Evolutionary conservation across 2,329 filamentous ascomycete genomes (phyloP).

Genomic region (Microascus cirrosus): DNA sequence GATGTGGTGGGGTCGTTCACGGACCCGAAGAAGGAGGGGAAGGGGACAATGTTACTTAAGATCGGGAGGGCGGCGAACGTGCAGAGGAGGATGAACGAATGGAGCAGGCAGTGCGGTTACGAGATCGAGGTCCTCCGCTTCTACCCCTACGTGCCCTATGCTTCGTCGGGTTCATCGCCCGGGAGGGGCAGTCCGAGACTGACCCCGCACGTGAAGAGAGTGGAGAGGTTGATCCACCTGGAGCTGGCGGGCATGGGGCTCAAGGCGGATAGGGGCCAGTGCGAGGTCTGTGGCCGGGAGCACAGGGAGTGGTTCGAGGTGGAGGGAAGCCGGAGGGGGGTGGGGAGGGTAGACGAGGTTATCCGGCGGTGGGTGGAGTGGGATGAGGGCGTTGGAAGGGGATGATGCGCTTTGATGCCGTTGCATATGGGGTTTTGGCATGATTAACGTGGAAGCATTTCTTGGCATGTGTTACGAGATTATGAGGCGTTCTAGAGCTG

Average conservation of each 20-base stretch:
- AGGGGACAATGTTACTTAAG: conserved; percentile 56
- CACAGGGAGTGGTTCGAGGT: conserved; percentile 97
- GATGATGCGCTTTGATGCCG: background rate
- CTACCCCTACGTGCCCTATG: conserved; percentile 65
- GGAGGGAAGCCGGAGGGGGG: conserved; percentile 57
- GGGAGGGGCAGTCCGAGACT: conserved; percentile 43
- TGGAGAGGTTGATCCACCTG: conserved; percentile 83
- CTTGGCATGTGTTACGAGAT: background rate
- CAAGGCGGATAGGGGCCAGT: conserved; percentile 44
- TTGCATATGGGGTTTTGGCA: background rate
- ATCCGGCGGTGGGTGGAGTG: conserved; percentile 79
- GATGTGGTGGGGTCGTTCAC: conserved; percentile 33
- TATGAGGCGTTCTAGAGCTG: background rate
- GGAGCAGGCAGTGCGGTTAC: conserved; percentile 87
- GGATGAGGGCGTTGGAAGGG: conserved; percentile 43
- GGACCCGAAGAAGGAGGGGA: background rate
- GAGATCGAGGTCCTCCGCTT: conserved; percentile 78
- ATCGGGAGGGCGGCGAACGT: conserved; percentile 69
- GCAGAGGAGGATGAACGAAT: conserved; percentile 81
- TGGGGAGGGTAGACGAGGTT: conserved; percentile 56
- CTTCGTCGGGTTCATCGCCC: background rate
- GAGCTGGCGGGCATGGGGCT: conserved; percentile 61
- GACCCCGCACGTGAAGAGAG: conserved; percentile 74
- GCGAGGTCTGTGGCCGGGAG: conserved; percentile 67
- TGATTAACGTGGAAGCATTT: background rate